phyloP scores from a whole-genome alignment of 2,329 filamentous ascomycete genomes.

The Ambrosiella xylebori region DNA sequence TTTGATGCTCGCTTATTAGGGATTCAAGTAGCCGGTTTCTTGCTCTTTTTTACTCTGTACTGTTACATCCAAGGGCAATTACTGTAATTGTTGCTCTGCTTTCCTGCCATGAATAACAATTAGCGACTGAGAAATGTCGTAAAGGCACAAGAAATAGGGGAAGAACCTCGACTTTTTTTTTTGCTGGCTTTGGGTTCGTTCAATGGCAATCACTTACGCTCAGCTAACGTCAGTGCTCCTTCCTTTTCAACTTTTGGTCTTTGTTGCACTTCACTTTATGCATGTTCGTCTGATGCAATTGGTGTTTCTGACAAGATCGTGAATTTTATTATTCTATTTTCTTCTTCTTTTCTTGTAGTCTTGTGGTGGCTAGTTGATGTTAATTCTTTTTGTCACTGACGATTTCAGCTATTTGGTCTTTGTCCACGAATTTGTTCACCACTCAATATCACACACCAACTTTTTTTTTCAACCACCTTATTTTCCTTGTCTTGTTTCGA shows the following conservation, averaged over 20 bases:
- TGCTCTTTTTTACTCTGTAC: background rate
- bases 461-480: background rate
- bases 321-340: background rate
- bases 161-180: background rate
- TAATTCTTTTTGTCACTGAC: too few relatives aligned
- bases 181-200: background rate
- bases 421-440: too few relatives aligned
- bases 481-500: background rate
- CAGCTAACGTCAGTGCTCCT: background rate
- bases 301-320: background rate
- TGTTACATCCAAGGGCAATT: background rate
- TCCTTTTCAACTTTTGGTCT: background rate
- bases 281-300: background rate
- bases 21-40: background rate
- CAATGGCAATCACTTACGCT: background rate
- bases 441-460: background rate
- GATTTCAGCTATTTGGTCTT: too few relatives aligned
- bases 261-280: background rate
- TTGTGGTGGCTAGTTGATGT: too few relatives aligned
- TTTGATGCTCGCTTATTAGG: background rate
- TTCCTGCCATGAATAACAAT: background rate
- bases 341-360: background rate
- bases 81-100: background rate
- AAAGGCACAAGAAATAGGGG: background rate
- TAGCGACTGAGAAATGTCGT: background rate